phyloP scores from a whole-genome alignment of 2,329 filamentous ascomycete genomes.

The Coniosporium tulheliwenetii region DNA sequence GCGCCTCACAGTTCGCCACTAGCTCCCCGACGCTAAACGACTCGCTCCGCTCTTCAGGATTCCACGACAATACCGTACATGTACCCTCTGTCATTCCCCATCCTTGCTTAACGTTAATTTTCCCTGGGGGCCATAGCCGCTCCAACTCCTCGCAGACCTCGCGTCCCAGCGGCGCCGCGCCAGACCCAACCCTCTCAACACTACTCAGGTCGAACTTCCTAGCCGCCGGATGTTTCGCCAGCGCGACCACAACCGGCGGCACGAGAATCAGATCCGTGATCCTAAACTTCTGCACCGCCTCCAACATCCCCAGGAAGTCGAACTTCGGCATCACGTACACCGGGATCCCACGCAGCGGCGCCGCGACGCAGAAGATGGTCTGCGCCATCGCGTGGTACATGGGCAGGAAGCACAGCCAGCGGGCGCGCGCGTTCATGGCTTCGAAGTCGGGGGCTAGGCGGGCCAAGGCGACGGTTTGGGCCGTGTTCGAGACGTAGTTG shows the following conservation, averaged over 20 bases:
- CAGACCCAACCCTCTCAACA: conserved; percentile 23
- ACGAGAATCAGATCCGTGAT: conserved; percentile 24
- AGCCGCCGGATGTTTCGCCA: conserved; percentile 26
- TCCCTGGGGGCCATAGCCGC: conserved; percentile 33
- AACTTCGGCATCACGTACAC: conserved; percentile 26
- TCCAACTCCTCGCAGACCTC: conserved; percentile 36
- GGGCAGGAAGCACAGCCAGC: conserved; percentile 31
- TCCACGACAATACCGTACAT: conserved; percentile 52
- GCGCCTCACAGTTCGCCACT: conserved; percentile 52
- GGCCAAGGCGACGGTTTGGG: conserved; percentile 27
- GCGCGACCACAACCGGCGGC: conserved; percentile 27
- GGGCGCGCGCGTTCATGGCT: conserved; percentile 25
- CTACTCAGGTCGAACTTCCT: conserved; percentile 24
- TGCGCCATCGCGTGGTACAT: conserved; percentile 31
- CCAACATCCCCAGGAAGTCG: conserved; percentile 20
- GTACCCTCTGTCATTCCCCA: conserved; percentile 83
- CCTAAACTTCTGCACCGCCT: conserved; percentile 18
- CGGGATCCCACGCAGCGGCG: conserved; percentile 40
- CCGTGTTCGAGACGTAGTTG: conserved; percentile 13
- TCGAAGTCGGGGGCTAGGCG: conserved; percentile 20
- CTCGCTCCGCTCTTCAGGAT: conserved; percentile 31
- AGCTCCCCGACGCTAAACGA: conserved; percentile 48
- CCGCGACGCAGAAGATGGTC: conserved; percentile 45
- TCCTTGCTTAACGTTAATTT: conserved; percentile 48
- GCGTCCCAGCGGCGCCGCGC: conserved; percentile 25